Evolutionary conservation across 179 eudicot genomes (phyloP), one percentile per base, ranked within the genome.

Genomic region (Spinacia oleracea): DNA sequence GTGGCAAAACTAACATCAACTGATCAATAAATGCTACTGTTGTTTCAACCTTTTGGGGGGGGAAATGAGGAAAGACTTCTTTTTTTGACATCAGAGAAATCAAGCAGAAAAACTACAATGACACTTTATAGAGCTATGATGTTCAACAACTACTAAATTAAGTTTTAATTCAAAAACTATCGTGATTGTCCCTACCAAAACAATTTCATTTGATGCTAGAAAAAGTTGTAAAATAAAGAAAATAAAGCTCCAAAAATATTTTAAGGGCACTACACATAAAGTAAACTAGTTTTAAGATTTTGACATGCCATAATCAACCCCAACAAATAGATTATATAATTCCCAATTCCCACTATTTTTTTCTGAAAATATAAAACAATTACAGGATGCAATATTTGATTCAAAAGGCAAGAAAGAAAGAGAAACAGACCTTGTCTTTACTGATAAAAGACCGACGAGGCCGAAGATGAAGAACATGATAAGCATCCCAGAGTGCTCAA

Each of bases 401-500:
- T 14, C 48, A 70, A 42, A 10, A 65, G 77, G 31, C 9, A 53
- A 20, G 21, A 35, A 31, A 65, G 46, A 31, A 80, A 72, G 46
- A 43, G 53, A 48, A 48, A 85, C 90, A 59, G 35, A 94, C 98
- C 96, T 92, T 74, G 96, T 89, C 76, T 90, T 85, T 81, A 87
- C 94, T 0, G 94, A 89, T 29, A 94, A 80, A 43, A 94, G 87
- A 68, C 88, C 48, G 58, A 91, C 80, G 43, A 89, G 83, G 75
- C 96, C 97, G 29, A 86, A 91, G 81, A 94, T 82, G 86, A 92
- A 90, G 87, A 94, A 94, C 98, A 94, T 94, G 84, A 94, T 83
- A 63, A 94, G 97, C 98, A 94, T 94, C 32, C 94, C 98, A 51
- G 91, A 88, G 82, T 94, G 98, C 82, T 94, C 98, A 74, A 94